Conservation (phyloP, 257 asterid genomes). For the Avicennia marina region DNA sequence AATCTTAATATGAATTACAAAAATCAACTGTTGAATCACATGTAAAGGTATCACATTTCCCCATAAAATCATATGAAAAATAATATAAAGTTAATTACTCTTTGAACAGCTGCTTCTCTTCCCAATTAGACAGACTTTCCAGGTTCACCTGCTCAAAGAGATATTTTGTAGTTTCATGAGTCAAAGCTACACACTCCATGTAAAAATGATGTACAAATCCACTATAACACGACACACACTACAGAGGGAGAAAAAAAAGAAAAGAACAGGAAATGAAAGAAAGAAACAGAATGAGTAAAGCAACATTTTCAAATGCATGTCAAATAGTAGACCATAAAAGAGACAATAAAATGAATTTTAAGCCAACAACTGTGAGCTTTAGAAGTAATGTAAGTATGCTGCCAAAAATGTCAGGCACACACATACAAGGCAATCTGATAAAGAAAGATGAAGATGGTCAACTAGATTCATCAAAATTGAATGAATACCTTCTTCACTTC, state of each 20-base stretch:
- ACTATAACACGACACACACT: background rate
- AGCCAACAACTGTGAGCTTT: background rate
- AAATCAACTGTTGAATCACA: background rate
- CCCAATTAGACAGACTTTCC: conserved; percentile 94
- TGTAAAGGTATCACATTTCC: background rate
- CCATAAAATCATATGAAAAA: background rate
- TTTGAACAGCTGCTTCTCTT: conserved; percentile 92
- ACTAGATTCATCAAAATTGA: background rate
- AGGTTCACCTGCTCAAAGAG: conserved; percentile 65
- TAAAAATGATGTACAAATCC: no score
- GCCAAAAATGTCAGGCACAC: background rate
- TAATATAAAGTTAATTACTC: conserved; percentile 42
- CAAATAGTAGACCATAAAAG: background rate
- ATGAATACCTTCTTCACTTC: conserved; percentile 89
- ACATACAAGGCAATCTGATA: background rate
- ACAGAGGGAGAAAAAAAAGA: no score
- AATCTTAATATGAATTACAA: background rate
- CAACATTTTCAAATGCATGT: background rate
- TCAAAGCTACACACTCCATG: conserved; percentile 3
- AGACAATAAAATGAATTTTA: conserved; percentile 1
- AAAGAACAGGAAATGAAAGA: background rate
- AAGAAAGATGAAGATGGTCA: background rate
- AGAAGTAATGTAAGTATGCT: background rate
- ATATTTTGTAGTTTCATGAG: conserved; percentile 1
- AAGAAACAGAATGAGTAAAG: background rate